These are phyloP conservation scores for Mucor circinelloides DNA, from an alignment of 371 early-diverging fungal genomes.

Conservation along the genomic window DNA sequence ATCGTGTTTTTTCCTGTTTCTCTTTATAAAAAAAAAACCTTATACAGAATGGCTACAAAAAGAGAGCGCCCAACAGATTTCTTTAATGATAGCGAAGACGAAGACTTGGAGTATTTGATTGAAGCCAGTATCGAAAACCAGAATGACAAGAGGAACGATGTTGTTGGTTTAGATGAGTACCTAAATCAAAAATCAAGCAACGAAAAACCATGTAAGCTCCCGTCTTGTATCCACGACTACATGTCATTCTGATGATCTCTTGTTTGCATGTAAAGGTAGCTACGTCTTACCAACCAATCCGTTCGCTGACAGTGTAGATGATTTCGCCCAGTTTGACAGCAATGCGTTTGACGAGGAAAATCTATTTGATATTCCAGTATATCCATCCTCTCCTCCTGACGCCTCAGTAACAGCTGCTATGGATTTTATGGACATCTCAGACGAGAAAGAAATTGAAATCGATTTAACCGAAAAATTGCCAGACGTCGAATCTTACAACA, in stretches of 20 bases:
- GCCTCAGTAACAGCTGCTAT: not conserved
- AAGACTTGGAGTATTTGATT: constrained; percentile 22
- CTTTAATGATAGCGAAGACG: constrained; percentile 17
- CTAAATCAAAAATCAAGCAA: constrained; percentile 5
- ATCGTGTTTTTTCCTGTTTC: constrained; percentile 14
- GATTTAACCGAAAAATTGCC: not conserved
- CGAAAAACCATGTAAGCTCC: not conserved
- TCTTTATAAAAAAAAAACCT: no score
- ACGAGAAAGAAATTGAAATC: not conserved
- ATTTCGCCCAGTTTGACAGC: not conserved
- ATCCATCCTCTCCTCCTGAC: not conserved
- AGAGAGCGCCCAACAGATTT: constrained; percentile 12
- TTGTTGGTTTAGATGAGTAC: constrained; percentile 13
- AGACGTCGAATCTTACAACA: not conserved
- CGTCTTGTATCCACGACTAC: not conserved
- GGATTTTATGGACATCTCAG: constrained; percentile 17
- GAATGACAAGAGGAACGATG: constrained; percentile 6
- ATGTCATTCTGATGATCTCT: not conserved
- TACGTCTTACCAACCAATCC: not conserved
- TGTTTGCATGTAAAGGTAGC: not conserved
- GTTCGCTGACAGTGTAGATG: not conserved
- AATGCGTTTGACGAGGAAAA: not conserved
- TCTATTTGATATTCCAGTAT: not conserved
- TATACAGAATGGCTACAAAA: constrained; percentile 3
- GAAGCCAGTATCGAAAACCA: constrained; percentile 9